Conservation (phyloP, 331 rosid species). For the Quercus phellos region DNA sequence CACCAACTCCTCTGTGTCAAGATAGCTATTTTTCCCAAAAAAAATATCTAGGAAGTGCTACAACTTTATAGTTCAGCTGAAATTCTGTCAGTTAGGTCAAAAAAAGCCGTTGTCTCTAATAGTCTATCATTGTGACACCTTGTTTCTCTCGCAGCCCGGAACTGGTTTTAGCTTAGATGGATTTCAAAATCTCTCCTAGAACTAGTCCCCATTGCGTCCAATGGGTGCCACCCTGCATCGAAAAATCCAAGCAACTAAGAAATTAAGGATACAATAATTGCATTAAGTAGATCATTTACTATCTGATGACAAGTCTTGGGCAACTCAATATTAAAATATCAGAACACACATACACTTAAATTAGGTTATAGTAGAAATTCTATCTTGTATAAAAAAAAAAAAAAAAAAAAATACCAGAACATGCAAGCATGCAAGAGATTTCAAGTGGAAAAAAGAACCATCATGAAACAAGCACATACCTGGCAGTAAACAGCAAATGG, state of each 20-base stretch:
- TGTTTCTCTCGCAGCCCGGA: neutral
- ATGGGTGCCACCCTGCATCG: conserved; percentile 88
- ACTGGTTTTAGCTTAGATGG: conserved; percentile 30
- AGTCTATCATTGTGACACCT: neutral
- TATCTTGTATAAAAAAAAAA: too few species aligned
- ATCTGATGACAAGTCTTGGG: neutral
- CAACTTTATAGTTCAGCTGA: neutral
- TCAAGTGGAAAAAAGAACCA: neutral
- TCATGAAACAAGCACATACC: conserved; percentile 24
- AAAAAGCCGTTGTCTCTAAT: too few species aligned
- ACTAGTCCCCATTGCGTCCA: conserved; percentile 98
- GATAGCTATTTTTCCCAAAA: neutral
- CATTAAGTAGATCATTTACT: neutral
- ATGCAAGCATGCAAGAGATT: neutral
- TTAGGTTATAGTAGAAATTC: too few species aligned
- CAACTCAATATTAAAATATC: neutral
- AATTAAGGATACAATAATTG: neutral
- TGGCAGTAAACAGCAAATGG: conserved; percentile 91
- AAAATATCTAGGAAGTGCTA: too few species aligned
- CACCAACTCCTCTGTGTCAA: neutral
- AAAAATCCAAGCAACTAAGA: neutral
- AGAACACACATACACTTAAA: neutral
- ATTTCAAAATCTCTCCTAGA: conserved; percentile 80
- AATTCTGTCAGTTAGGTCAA: neutral
- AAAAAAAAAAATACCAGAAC: neutral